These are phyloP conservation scores for Eutypella sp. DNA, from an alignment of 2,329 filamentous ascomycete genomes.

Conservation along the genomic window DNA sequence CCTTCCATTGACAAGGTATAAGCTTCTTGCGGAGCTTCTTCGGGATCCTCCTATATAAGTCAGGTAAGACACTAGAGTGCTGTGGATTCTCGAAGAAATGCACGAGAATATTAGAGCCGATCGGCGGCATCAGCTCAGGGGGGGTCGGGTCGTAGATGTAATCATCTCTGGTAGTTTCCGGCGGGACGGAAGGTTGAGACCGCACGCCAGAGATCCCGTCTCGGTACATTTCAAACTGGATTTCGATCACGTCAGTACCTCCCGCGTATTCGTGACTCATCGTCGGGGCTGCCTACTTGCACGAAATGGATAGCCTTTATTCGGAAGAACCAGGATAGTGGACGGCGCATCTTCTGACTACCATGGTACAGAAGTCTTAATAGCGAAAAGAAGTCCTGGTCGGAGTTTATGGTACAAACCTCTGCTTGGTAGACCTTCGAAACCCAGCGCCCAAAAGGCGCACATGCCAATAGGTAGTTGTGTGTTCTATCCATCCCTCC, in stretches of 20 bases:
- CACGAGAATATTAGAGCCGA: constrained; percentile 20
- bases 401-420: constrained; percentile 15
- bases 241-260: neutral
- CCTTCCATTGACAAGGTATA: constrained; percentile 14
- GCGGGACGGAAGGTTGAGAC: constrained; percentile 9
- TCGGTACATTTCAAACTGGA: constrained; percentile 14
- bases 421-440: constrained; percentile 13
- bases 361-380: constrained; percentile 7
- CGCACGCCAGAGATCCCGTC: constrained; percentile 9
- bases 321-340: constrained; percentile 4
- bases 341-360: neutral
- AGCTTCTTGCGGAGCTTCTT: constrained; percentile 22
- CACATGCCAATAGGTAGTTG: constrained; percentile 12
- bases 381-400: constrained; percentile 15
- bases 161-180: constrained; percentile 2
- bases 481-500: constrained; percentile 1
- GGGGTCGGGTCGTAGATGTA: constrained; percentile 22
- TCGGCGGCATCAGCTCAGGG: constrained; percentile 18
- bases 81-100: constrained; percentile 24
- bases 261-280: neutral
- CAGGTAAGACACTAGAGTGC: constrained; percentile 14
- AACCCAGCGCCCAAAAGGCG: constrained; percentile 11
- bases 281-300: constrained; percentile 5
- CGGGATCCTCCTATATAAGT: constrained; percentile 18
- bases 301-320: constrained; percentile 10